These are phyloP conservation scores for Alternaria sp. DNA, from an alignment of 2,329 filamentous ascomycete species.

Conservation along the genomic window DNA sequence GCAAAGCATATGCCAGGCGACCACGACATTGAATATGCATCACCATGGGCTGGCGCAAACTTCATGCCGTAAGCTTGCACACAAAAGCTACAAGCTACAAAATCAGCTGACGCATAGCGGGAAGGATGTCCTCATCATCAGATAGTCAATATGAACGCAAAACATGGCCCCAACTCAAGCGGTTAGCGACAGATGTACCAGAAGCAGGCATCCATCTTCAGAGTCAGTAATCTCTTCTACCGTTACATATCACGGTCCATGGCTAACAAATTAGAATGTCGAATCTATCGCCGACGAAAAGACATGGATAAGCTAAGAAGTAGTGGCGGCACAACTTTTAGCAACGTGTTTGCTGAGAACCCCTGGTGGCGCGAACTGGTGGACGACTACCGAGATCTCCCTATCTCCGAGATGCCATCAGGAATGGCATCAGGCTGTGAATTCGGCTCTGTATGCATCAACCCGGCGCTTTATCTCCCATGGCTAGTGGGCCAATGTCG, in stretches of 20 bases:
- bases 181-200: slow-evolving; percentile 65
- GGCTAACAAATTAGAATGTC: not conserved
- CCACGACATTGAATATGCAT: slow-evolving; percentile 90
- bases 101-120: not conserved
- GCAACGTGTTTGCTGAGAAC: slow-evolving; percentile 44
- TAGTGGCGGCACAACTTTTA: slow-evolving; percentile 60
- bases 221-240: slow-evolving; percentile 49
- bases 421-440: slow-evolving; percentile 75
- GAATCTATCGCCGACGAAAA: not conserved
- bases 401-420: slow-evolving; percentile 61
- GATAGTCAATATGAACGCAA: slow-evolving; percentile 9
- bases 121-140: slow-evolving; percentile 9
- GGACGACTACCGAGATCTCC: slow-evolving; percentile 48
- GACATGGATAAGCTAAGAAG: slow-evolving; percentile 56
- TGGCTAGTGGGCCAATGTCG: slow-evolving; percentile 84
- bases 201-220: slow-evolving; percentile 84
- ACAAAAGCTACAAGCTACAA: not conserved
- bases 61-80: slow-evolving; percentile 20
- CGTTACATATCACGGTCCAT: not conserved
- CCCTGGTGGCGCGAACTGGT: slow-evolving; percentile 67
- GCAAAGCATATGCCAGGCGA: slow-evolving; percentile 94
- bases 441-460: slow-evolving; percentile 89
- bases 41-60: slow-evolving; percentile 89
- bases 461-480: slow-evolving; percentile 84
- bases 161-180: slow-evolving; percentile 55